Evolutionary conservation across 1,139 yeast species (phyloP), one percentile per base, ranked within the genome.

Genomic region (Hemisphaericaspora xylofermentans): DNA sequence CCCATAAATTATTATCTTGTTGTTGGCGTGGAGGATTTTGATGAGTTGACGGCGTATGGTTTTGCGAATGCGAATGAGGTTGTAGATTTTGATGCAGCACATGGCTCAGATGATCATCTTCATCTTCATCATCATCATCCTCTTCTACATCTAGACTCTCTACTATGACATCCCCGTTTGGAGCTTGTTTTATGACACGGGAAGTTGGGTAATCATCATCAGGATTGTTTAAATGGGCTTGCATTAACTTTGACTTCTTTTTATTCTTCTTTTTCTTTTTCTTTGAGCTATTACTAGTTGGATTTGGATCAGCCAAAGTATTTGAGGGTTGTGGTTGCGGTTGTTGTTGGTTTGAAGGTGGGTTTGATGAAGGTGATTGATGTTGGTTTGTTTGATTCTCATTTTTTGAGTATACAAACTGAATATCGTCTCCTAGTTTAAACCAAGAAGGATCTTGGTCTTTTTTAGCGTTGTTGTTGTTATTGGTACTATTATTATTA

Each of bases 161-260:
- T 42, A 86, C 86, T 46, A 84, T 74, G 21, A 85, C 86, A 52
- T 83, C 86, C 3, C 93, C 94, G 56, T 84, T 82, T 3, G 85
- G 75, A 1, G 80, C 84, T 56, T 82, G 84, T 54, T 82, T 84
- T 48, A 85, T 81, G 2, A 85, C 82, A 44, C 94, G 60, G 2
- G 88, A 82, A 5, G 79, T 72, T 1, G 94, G 94, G 56, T 85
- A 85, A 13, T 82, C 88, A 13, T 73, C 76, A 13, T 76, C 73
- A 3, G 83, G 80, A 46, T 80, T 70, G 57, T 75, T 76, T 38
- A 80, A 52, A 36, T 77, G 72, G 10, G 78, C 82, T 41, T 65
- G 64, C 9, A 64, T 28, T 18, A 63, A 50, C 42, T 50, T 52
- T 43, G 63, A 50, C 27, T 57, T 61, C 46, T 60, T 63, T 50